A percentile compares a stretch with the other conserved stretches of the same genome.
phyloP scores from a whole-genome alignment of 2,329 filamentous ascomycete genomes.

The Hymenoscyphus infarciens region DNA sequence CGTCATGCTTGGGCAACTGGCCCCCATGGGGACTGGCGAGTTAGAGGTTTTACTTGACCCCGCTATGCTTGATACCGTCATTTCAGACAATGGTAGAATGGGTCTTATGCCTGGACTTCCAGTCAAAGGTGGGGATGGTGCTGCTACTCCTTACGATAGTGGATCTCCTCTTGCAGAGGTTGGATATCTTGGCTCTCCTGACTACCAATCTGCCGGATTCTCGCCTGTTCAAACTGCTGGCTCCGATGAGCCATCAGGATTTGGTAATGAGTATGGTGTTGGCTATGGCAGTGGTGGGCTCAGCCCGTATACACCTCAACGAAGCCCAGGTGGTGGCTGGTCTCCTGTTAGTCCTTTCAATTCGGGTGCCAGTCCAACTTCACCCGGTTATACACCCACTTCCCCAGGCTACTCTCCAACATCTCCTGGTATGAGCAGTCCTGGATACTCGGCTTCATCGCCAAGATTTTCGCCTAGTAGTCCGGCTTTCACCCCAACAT shows the following conservation, averaged over 20 bases:
- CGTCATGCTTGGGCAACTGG: constrained; percentile 95
- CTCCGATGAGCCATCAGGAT: constrained; percentile 67
- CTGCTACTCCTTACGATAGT: constrained; percentile 90
- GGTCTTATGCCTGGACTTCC: constrained; percentile 77
- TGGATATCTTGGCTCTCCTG: constrained; percentile 60
- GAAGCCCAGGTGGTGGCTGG: constrained; percentile 64
- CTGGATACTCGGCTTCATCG: constrained; percentile 46
- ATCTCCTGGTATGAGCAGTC: constrained; percentile 54
- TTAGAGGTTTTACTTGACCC: constrained; percentile 92
- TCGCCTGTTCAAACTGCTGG: constrained; percentile 74
- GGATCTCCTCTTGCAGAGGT: constrained; percentile 75
- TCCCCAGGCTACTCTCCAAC: constrained; percentile 42
- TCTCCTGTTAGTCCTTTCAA: constrained; percentile 62
- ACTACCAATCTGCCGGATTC: constrained; percentile 60
- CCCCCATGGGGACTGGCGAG: constrained; percentile 94
- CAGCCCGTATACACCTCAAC: constrained; percentile 61
- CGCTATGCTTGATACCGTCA: constrained; percentile 91
- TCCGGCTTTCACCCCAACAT: constrained; percentile 37
- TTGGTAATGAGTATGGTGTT: constrained; percentile 54
- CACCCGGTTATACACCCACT: constrained; percentile 40
- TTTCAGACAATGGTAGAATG: constrained; percentile 85
- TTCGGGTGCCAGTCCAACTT: constrained; percentile 43
- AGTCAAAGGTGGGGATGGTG: constrained; percentile 73
- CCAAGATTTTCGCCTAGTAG: constrained; percentile 58
- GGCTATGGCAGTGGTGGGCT: constrained; percentile 49